Evolutionary conservation across 805 yeast genomes (phyloP).

Genomic region (Lipomyces chichibuensis): DNA sequence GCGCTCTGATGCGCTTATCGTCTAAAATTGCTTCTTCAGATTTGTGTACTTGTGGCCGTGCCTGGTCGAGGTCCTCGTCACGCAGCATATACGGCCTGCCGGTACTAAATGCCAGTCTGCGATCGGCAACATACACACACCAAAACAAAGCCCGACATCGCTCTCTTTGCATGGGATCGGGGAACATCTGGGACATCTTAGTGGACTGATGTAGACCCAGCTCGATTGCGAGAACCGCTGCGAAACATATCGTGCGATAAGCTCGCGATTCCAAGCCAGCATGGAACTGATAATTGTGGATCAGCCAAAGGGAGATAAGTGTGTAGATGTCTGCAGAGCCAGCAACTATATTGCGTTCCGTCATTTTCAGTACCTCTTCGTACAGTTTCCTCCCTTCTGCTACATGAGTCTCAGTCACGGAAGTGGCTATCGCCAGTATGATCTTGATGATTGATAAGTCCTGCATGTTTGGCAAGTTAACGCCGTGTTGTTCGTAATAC

Average conservation of each 20-base stretch:
- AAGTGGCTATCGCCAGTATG: slow-evolving; percentile 37
- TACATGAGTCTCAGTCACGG: slow-evolving; percentile 20
- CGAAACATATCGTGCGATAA: slow-evolving; percentile 36
- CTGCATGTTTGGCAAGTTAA: slow-evolving; percentile 4
- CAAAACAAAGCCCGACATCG: slow-evolving; percentile 36
- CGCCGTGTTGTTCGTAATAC: slow-evolving; percentile 1
- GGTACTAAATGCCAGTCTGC: slow-evolving; percentile 36
- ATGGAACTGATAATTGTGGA: slow-evolving; percentile 40
- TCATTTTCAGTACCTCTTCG: slow-evolving; percentile 31
- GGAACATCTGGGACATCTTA: slow-evolving; percentile 25
- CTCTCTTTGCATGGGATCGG: slow-evolving; percentile 31
- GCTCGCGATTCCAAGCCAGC: slow-evolving; percentile 37
- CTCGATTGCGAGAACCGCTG: slow-evolving; percentile 35
- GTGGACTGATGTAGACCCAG: slow-evolving; percentile 36
- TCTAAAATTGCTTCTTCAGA: slow-evolving; percentile 22
- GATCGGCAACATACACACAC: slow-evolving; percentile 39
- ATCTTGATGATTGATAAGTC: slow-evolving; percentile 27
- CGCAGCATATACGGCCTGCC: slow-evolving; percentile 36
- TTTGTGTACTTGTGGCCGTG: slow-evolving; percentile 23
- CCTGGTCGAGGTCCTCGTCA: slow-evolving; percentile 38
- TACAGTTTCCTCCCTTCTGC: slow-evolving; percentile 32
- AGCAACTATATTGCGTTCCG: slow-evolving; percentile 26
- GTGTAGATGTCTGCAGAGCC: slow-evolving; percentile 30
- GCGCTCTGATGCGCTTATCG: slow-evolving; percentile 30
- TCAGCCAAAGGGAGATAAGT: slow-evolving; percentile 29